Evolutionary conservation across 2,329 filamentous ascomycete genomes (phyloP).

Genomic region (Catunica adiposa): DNA sequence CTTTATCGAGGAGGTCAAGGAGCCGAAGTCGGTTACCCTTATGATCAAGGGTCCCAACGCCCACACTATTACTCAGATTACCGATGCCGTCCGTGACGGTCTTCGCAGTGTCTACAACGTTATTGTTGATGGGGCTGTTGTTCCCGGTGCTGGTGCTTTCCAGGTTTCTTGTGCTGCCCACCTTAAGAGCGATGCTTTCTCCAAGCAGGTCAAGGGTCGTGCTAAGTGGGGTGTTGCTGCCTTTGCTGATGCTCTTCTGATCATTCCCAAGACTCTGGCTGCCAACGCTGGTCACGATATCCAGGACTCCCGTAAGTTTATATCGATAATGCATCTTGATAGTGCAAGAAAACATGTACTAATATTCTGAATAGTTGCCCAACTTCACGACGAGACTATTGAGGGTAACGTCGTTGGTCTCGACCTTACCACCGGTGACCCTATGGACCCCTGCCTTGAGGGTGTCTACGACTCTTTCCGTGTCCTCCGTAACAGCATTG

Average conservation of each 20-base stretch:
- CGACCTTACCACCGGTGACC: conserved; percentile 70
- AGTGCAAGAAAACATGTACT: conserved; percentile 11
- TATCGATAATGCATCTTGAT: conserved; percentile 10
- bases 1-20: conserved; percentile 96
- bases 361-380: conserved; percentile 44
- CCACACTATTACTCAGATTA: conserved; percentile 93
- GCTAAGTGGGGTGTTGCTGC: conserved; percentile 90
- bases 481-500: conserved; percentile 81
- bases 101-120: conserved; percentile 97
- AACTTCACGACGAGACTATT: conserved; percentile 66
- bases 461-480: conserved; percentile 95
- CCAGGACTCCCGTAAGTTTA: conserved; percentile 81
- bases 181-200: conserved; percentile 71
- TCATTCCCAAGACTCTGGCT: conserved; percentile 94
- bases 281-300: conserved; percentile 94
- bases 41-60: conserved; percentile 96
- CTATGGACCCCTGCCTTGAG: conserved; percentile 86
- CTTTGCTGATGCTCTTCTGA: conserved; percentile 82
- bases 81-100: conserved; percentile 88
- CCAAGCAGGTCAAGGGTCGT: conserved; percentile 90
- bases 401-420: conserved; percentile 79
- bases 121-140: conserved; percentile 93
- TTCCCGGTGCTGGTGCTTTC: conserved; percentile 88
- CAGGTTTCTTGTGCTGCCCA: conserved; percentile 84
- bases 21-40: conserved; percentile 92